phyloP scores from a whole-genome alignment of 2,329 filamentous ascomycete genomes.

The Colletotrichum cereale region DNA sequence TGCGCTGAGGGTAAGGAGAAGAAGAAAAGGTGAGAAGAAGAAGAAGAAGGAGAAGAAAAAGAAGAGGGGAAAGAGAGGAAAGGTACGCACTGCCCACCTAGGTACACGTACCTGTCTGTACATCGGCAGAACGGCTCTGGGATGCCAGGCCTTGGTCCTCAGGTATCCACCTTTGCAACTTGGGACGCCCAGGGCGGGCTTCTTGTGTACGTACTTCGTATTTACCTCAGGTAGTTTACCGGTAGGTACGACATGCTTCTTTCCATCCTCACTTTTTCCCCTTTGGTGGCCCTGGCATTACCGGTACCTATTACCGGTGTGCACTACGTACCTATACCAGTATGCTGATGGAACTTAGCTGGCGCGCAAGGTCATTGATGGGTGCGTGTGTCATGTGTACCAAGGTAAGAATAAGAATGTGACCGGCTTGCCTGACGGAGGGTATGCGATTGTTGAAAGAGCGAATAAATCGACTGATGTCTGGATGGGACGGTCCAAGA shows the following conservation, averaged over 20 bases:
- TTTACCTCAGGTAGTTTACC: no score
- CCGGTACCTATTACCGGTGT: background rate
- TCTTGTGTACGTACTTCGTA: background rate
- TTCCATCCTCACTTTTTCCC: background rate
- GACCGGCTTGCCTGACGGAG: background rate
- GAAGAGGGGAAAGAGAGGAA: background rate
- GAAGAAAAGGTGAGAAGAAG: no score
- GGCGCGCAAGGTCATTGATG: background rate
- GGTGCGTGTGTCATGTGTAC: background rate
- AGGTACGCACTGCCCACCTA: background rate
- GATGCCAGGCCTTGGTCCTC: background rate
- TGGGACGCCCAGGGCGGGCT: background rate
- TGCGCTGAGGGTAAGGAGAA: no score
- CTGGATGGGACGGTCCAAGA: conserved; percentile 33
- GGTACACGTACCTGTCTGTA: no score
- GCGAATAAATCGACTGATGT: conserved; percentile 22
- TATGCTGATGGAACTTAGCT: background rate
- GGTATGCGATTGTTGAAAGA: background rate
- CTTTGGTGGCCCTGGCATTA: background rate
- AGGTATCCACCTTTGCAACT: background rate
- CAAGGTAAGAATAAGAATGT: background rate
- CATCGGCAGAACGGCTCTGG: no score
- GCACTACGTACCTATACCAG: no score
- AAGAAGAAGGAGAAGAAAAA: no score
- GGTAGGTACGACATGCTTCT: background rate